Evolutionary conservation across 257 asterid species (phyloP).

Genomic region (Leonotis leonurus): DNA sequence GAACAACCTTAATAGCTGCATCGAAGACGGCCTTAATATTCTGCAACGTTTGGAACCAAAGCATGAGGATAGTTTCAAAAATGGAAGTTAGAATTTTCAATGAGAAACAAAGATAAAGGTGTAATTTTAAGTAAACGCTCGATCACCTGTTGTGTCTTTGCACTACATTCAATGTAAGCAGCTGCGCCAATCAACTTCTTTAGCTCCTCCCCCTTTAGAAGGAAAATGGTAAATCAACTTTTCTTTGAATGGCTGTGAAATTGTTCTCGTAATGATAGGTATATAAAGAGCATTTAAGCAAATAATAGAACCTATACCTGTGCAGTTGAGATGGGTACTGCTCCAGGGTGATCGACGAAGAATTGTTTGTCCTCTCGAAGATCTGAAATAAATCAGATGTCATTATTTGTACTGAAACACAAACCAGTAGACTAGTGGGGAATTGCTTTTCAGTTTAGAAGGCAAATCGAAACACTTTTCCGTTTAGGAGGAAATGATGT

Average conservation of each 20-base stretch:
- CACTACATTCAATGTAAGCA: conserved; percentile 78
- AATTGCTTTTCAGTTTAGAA: too few relatives aligned
- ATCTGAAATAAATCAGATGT: conserved; percentile 29
- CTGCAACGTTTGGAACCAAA: conserved; percentile 25
- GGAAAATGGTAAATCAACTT: conserved; percentile 15
- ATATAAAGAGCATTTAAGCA: not conserved
- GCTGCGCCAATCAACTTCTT: conserved; percentile 68
- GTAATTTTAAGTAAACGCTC: conserved; percentile 1
- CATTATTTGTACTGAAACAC: conserved; percentile 1
- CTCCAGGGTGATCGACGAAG: conserved; percentile 52
- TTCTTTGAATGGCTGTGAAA: not conserved
- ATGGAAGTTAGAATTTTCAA: not conserved
- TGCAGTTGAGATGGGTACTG: conserved; percentile 45
- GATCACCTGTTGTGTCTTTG: conserved; percentile 69
- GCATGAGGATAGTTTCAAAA: not conserved
- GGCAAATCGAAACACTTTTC: not conserved
- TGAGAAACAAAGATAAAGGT: not conserved
- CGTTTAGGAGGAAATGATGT: not conserved
- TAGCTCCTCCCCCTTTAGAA: conserved; percentile 74
- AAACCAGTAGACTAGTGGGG: not conserved
- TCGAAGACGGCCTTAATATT: conserved; percentile 53
- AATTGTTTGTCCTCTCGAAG: conserved; percentile 58
- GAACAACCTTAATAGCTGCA: conserved; percentile 51
- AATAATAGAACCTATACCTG: conserved; percentile 32
- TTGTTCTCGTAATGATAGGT: not conserved